These are phyloP conservation scores for Bipolaris gigantea DNA, from an alignment of 2,329 filamentous ascomycete species.

Conservation along the genomic window DNA sequence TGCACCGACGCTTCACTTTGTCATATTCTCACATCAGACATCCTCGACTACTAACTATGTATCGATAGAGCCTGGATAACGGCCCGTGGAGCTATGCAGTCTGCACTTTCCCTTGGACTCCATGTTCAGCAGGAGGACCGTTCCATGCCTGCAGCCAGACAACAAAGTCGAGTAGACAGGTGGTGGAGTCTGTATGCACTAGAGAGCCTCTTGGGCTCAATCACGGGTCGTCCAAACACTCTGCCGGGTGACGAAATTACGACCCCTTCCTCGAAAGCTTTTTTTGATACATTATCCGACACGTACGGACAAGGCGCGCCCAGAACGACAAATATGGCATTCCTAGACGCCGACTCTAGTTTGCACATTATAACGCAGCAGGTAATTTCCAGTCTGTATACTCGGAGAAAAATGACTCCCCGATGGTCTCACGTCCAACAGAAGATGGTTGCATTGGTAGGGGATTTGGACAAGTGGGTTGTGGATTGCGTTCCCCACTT, in stretches of 20 bases:
- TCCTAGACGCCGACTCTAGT: conserved; percentile 8
- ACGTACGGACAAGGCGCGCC: neutral
- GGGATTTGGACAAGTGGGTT: conserved; percentile 33
- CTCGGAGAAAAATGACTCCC: conserved; percentile 23
- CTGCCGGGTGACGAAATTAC: conserved; percentile 34
- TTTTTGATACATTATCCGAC: neutral
- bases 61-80: conserved; percentile 37
- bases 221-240: conserved; percentile 43
- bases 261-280: conserved; percentile 22
- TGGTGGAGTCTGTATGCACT: conserved; percentile 44
- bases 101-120: conserved; percentile 37
- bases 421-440: conserved; percentile 40
- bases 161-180: conserved; percentile 35
- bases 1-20: too few relatives aligned
- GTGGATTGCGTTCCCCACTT: conserved; percentile 13
- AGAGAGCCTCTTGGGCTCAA: conserved; percentile 38
- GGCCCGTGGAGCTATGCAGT: conserved; percentile 37
- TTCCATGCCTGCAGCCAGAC: conserved; percentile 15
- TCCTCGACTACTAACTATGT: neutral
- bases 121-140: conserved; percentile 36
- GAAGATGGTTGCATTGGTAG: conserved; percentile 26
- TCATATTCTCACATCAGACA: neutral
- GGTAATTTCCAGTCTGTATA: conserved; percentile 31
- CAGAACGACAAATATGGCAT: neutral
- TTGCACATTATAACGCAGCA: conserved; percentile 11